These are phyloP conservation scores for Clarireedia paspali DNA, from an alignment of 2,329 filamentous ascomycete species.

Conservation along the genomic window DNA sequence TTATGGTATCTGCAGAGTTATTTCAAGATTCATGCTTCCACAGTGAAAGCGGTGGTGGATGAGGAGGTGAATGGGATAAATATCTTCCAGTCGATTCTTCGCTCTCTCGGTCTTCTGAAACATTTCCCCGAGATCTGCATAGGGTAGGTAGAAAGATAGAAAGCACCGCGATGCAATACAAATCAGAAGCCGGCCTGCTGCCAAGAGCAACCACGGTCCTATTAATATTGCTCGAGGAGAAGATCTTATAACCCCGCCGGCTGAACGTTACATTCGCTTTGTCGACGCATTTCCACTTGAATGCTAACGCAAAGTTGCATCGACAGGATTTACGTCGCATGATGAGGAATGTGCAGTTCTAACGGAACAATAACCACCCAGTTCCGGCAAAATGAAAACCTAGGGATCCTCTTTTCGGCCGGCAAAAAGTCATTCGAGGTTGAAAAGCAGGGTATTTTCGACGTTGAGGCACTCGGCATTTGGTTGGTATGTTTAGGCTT, in stretches of 20 bases:
- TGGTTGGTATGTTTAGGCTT: neutral
- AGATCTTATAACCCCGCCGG: conserved; percentile 1
- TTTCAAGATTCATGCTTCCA: neutral
- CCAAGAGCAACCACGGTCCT: neutral
- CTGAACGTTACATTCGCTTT: conserved; percentile 5
- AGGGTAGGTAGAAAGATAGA: neutral
- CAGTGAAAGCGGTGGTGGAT: neutral
- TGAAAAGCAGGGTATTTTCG: neutral
- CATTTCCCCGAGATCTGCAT: conserved; percentile 9
- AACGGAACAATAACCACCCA: neutral
- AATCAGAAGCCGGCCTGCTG: neutral
- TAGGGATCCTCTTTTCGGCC: neutral
- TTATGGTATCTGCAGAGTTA: neutral
- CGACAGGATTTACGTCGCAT: conserved; percentile 5
- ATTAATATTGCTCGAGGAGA: conserved; percentile 1
- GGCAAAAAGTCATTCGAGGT: no score
- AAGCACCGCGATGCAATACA: neutral
- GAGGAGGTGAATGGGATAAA: conserved; percentile 1
- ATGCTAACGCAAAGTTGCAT: neutral
- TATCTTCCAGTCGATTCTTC: conserved; percentile 1
- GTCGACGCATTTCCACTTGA: neutral
- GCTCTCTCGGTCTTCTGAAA: conserved; percentile 10
- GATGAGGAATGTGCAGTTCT: neutral
- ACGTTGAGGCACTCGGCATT: neutral
- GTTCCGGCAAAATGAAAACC: neutral